Evolutionary conservation across 2,329 filamentous ascomycete genomes (phyloP).

Genomic region (Phialophora expanda): DNA sequence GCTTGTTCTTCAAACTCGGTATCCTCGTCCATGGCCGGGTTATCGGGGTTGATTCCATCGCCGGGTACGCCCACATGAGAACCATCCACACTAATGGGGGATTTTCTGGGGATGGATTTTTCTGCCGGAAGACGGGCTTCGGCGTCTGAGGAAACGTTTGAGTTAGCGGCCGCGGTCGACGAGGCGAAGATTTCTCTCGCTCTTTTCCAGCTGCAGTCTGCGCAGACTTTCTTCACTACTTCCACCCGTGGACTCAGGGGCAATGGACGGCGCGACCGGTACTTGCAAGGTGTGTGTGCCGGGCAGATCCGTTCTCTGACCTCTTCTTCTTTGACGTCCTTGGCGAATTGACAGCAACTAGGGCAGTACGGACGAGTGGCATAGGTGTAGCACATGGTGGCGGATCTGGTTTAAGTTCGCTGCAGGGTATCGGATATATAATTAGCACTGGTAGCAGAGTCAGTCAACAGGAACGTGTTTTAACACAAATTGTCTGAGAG

Average conservation of each 20-base stretch:
- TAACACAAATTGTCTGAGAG: neutral
- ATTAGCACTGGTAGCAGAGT: neutral
- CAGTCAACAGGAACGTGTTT: neutral
- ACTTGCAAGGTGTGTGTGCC: neutral
- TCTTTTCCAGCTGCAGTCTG: neutral
- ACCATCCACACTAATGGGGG: neutral
- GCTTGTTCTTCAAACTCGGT: neutral
- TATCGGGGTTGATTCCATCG: neutral
- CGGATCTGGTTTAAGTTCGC: neutral
- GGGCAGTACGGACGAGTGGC: neutral
- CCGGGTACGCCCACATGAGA: neutral
- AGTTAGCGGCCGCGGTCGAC: neutral
- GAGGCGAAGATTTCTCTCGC: neutral
- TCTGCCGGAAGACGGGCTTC: neutral
- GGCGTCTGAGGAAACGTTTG: neutral
- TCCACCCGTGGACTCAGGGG: conserved; percentile 4
- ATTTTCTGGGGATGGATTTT: neutral
- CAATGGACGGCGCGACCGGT: neutral
- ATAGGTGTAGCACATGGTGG: neutral
- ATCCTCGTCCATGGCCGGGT: neutral
- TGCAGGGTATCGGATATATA: neutral
- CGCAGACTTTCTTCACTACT: neutral
- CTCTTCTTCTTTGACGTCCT: neutral
- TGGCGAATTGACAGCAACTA: neutral
- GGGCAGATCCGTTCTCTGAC: neutral